phyloP scores from a whole-genome alignment of 805 yeast species.

The Myxozyma nipponensis region DNA sequence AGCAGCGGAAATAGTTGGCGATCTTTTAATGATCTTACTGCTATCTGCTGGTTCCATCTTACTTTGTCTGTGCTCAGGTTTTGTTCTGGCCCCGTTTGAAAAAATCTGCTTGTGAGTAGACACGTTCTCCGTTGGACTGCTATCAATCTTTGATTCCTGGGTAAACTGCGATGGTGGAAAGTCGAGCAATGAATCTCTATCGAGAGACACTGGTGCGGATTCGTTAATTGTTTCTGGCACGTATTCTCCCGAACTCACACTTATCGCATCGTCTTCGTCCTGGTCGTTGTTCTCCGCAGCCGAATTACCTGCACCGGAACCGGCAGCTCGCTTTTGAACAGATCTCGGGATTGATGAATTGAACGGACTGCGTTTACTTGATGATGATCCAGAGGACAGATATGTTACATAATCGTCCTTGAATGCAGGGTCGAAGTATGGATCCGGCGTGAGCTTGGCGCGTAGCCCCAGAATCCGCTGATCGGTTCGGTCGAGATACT shows the following conservation, averaged over 20 bases:
- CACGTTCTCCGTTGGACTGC: background rate
- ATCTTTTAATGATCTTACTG: no score
- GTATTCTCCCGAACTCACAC: constrained; percentile 1
- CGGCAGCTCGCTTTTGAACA: background rate
- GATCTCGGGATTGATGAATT: background rate
- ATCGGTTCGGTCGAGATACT: constrained; percentile 2
- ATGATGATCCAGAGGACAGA: constrained; percentile 1
- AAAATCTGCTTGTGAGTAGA: background rate
- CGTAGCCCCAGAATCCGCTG: constrained; percentile 8
- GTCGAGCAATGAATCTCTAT: background rate
- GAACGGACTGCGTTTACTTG: background rate
- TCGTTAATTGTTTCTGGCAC: background rate
- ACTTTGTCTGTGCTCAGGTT: no score
- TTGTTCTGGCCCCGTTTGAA: no score
- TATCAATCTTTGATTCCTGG: background rate
- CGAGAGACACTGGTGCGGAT: background rate
- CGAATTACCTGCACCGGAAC: background rate
- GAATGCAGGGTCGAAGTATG: constrained; percentile 5
- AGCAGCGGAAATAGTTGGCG: background rate
- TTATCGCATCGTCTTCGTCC: background rate
- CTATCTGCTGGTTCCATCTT: no score
- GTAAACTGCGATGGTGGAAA: background rate
- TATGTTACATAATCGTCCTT: constrained; percentile 11
- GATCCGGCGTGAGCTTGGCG: constrained; percentile 5
- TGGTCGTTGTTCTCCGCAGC: background rate